A percentile compares a stretch with the other conserved stretches of the same genome.
Evolutionary conservation across 1,284 basidiomycete species (phyloP).

Genomic region (Marasmius sp.): DNA sequence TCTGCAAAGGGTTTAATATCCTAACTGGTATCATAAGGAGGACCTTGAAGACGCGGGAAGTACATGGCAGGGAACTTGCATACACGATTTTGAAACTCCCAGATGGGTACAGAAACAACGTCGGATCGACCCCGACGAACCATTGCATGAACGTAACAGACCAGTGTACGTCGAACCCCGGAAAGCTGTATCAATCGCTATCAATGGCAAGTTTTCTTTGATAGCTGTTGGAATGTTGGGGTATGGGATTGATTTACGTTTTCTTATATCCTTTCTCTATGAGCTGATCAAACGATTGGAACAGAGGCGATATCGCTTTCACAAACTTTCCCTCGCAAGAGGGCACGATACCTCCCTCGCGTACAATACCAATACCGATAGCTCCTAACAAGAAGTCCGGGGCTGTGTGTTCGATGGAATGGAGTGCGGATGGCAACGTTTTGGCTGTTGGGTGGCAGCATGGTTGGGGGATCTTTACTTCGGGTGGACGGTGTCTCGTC

Average conservation of each 20-base stretch:
- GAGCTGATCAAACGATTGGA: neutral
- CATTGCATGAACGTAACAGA: conserved; percentile 23
- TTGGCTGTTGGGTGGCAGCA: conserved; percentile 93
- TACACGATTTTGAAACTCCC: conserved; percentile 67
- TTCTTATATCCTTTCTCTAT: neutral
- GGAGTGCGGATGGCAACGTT: conserved; percentile 95
- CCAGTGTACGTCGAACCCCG: conserved; percentile 62
- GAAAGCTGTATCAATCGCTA: conserved; percentile 61
- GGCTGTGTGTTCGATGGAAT: conserved; percentile 75
- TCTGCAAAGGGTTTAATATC: conserved; percentile 15
- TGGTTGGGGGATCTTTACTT: conserved; percentile 92
- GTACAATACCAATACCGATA: conserved; percentile 56
- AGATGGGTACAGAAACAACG: conserved; percentile 75
- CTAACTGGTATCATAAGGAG: no score
- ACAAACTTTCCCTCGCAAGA: conserved; percentile 65
- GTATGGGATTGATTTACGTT: conserved; percentile 34
- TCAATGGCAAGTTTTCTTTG: conserved; percentile 86
- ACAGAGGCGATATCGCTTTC: conserved; percentile 62
- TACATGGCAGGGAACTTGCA: conserved; percentile 67
- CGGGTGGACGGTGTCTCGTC: conserved; percentile 84
- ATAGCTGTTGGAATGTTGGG: conserved; percentile 80
- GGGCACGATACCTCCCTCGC: conserved; percentile 49
- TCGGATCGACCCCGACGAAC: conserved; percentile 46
- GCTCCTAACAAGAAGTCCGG: conserved; percentile 65
- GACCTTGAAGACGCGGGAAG: neutral